Percentiles rank a stretch among this genome's conserved stretches.
phyloP scores from a whole-genome alignment of 2,329 filamentous ascomycete genomes.

The Alternaria postmessia region DNA sequence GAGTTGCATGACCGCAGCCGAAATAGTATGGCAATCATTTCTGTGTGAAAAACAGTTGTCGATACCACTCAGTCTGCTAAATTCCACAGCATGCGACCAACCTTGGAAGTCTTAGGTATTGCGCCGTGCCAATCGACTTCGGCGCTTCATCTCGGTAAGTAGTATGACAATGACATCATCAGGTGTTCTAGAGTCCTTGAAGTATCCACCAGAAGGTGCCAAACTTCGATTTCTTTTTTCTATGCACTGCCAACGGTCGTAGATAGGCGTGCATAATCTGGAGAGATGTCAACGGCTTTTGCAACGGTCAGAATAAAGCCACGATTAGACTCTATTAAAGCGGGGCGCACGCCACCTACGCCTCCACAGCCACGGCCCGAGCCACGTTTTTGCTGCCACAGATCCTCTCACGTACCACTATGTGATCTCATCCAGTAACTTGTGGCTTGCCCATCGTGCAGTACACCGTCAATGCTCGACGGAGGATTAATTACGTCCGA shows the following conservation, averaged over 20 bases:
- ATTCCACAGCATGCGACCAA: not conserved
- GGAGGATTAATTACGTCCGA: not conserved
- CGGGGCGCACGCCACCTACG: not conserved
- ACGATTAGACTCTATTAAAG: not conserved
- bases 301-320: conserved; percentile 1
- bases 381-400: not conserved
- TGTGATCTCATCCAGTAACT: not conserved
- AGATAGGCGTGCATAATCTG: not conserved
- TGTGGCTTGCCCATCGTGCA: not conserved
- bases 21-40: not conserved
- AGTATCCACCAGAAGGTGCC: not conserved
- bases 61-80: not conserved
- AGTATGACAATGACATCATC: not conserved
- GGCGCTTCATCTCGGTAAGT: not conserved
- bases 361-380: not conserved
- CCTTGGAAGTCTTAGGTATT: not conserved
- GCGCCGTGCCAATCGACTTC: not conserved
- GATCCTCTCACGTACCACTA: not conserved
- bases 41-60: not conserved
- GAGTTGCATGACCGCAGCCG: not conserved
- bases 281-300: not conserved
- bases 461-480: not conserved
- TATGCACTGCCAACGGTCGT: not conserved
- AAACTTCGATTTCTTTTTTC: not conserved
- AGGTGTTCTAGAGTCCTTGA: not conserved